Evolutionary conservation across 2,329 filamentous ascomycete species (phyloP), one percentile per base, ranked within the genome.

Genomic region (Colletotrichum orbiculare): DNA sequence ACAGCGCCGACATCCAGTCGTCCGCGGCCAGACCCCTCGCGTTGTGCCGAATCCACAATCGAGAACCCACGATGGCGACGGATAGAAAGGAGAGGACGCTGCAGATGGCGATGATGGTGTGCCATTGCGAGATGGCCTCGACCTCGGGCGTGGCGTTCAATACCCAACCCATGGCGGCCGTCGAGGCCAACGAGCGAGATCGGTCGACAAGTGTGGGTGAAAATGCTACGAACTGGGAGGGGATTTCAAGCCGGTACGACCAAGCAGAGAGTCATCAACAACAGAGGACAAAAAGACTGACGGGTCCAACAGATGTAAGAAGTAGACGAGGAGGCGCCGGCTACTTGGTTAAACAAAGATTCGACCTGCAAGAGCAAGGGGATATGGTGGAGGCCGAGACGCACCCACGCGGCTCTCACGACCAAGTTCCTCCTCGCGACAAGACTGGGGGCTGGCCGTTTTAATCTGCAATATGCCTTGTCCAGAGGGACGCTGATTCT

Each of bases 101-200:
- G 66, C 80, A 83, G 33, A 87, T 79, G n/a, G 76, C 74, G 33
- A 87, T 74, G 46, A 87, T 85, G 39, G 76, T 76, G 17, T 72
- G 78, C 65, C 81, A 86, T 55, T 85, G 74, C 3, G 84, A 86
- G 60, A 74, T 67, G 17, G 72, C 76, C 49, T 86, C 76, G 33
- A 85, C 74, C 69, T 81, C 80, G 7, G 79, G 74, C 8, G 81
- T 74, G 54, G 81, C 83, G 74, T 85, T 80, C 47, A 79, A 69
- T 49, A 87, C 83, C 83, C 83, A 86, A 60, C 74, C 77, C 83
- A 85, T 85, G 50, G 37, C 33, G 17, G 45, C 37, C 34, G 47
- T 35, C 46, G 41, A 15, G 37, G 15, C 38, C 33, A 48, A 8
- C 12, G 41, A 58, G 15, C 25, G 4, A 25, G 25, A 25, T 1